These are phyloP conservation scores for Eucalyptus polybractea DNA, from an alignment of 345 rosid genomes.

Conservation along the genomic window DNA sequence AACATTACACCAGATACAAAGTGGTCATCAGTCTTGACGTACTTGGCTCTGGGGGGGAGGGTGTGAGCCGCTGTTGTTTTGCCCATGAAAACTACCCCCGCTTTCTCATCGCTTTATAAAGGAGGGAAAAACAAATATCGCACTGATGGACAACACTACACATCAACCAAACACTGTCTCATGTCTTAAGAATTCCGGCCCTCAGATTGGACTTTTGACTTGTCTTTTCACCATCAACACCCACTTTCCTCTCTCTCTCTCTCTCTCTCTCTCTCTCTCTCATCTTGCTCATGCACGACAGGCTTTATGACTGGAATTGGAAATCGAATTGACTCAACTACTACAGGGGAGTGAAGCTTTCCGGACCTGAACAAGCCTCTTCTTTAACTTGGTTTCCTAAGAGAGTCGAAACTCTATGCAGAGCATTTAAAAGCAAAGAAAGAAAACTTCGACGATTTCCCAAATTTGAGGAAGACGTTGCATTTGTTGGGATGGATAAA, in stretches of 20 bases:
- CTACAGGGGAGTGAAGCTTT: background rate
- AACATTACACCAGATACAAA: background rate
- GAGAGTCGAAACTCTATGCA: background rate
- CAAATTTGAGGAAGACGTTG: background rate
- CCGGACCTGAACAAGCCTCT: background rate
- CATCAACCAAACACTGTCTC: constrained; percentile 28
- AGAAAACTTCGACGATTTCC: background rate
- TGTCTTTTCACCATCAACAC: constrained; percentile 52
- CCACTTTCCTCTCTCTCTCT: background rate
- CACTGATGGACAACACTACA: constrained; percentile 63
- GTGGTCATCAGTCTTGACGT: background rate
- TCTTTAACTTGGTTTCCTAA: background rate
- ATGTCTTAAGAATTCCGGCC: constrained; percentile 93
- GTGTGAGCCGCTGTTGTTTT: background rate
- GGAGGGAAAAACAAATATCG: constrained; percentile 15
- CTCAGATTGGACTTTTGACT: constrained; percentile 87
- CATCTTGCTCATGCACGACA: background rate
- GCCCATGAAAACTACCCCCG: background rate
- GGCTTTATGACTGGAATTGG: background rate
- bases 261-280: background rate
- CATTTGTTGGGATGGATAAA: background rate
- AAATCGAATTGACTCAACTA: background rate
- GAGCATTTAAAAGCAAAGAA: background rate
- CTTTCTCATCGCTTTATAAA: background rate
- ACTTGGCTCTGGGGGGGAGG: background rate